Evolutionary conservation across 2,329 filamentous ascomycete genomes (phyloP).

Genomic region (Erysiphe pulchra): DNA sequence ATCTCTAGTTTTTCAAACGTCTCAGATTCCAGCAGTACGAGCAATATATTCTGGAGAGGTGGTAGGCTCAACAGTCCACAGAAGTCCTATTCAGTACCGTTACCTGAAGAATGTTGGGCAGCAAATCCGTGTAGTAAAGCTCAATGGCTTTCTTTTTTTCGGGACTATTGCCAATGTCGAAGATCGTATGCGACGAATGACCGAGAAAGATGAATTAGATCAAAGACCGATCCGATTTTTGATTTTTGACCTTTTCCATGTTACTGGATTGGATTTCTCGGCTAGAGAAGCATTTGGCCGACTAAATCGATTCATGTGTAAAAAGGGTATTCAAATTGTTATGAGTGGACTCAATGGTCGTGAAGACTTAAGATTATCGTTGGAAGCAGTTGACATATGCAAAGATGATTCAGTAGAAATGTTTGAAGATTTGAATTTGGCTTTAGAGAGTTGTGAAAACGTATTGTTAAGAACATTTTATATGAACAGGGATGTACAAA

Average conservation of each 20-base stretch:
- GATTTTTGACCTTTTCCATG: conserved; percentile 67
- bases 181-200: conserved; percentile 54
- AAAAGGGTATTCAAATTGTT: conserved; percentile 54
- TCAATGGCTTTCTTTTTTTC: conserved; percentile 92
- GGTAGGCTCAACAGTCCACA: conserved; percentile 73
- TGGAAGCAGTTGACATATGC: conserved; percentile 64
- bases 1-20: conserved; percentile 76
- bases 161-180: conserved; percentile 93
- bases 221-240: conserved; percentile 66
- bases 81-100: conserved; percentile 68
- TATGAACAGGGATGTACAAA: conserved; percentile 34
- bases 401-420: conserved; percentile 51
- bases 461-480: conserved; percentile 68
- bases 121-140: conserved; percentile 77
- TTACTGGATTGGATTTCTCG: conserved; percentile 85
- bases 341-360: conserved; percentile 61
- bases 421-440: conserved; percentile 76
- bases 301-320: conserved; percentile 59
- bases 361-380: conserved; percentile 47
- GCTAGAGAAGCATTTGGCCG: conserved; percentile 86
- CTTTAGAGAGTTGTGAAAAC: conserved; percentile 85
- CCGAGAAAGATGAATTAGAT: conserved; percentile 59
- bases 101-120: conserved; percentile 66
- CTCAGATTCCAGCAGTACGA: conserved; percentile 65
- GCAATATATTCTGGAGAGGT: conserved; percentile 77